These are phyloP conservation scores for Zoysia japonica DNA, from an alignment of 176 grass and related monocot genomes.

Conservation along the genomic window DNA sequence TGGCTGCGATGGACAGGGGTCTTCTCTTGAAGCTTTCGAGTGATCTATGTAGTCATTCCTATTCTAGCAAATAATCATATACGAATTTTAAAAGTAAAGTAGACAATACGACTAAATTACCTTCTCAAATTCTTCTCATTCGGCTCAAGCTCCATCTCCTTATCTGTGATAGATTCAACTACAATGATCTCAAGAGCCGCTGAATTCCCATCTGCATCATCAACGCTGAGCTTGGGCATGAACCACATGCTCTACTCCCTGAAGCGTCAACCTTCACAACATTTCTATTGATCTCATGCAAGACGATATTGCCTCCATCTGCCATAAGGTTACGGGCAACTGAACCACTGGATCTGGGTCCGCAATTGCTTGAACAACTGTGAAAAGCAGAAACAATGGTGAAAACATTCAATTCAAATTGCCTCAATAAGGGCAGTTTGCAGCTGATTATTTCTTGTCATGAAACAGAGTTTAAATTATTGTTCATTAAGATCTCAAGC, in stretches of 20 bases:
- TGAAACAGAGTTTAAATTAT: neutral
- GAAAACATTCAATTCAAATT: neutral
- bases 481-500: too few species aligned
- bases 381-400: conserved; percentile 7
- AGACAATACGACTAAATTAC: conserved; percentile 22
- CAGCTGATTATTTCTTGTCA: neutral
- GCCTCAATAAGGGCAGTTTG: neutral
- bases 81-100: neutral
- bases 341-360: conserved; percentile 35
- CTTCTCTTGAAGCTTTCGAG: too few species aligned
- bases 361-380: conserved; percentile 55
- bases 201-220: conserved; percentile 82
- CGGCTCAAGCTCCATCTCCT: conserved; percentile 62
- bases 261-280: conserved; percentile 68
- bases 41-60: neutral
- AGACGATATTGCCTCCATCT: conserved; percentile 68
- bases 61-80: neutral
- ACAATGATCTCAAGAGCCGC: conserved; percentile 63
- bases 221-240: conserved; percentile 62
- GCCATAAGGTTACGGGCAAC: neutral
- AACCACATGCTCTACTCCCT: conserved; percentile 63
- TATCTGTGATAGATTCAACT: conserved; percentile 57
- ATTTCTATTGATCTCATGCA: conserved; percentile 75
- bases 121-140: conserved; percentile 72
- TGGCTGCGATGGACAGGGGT: too few species aligned